phyloP scores from a whole-genome alignment of 1,284 basidiomycete genomes.

The Sporisorium exsertum region DNA sequence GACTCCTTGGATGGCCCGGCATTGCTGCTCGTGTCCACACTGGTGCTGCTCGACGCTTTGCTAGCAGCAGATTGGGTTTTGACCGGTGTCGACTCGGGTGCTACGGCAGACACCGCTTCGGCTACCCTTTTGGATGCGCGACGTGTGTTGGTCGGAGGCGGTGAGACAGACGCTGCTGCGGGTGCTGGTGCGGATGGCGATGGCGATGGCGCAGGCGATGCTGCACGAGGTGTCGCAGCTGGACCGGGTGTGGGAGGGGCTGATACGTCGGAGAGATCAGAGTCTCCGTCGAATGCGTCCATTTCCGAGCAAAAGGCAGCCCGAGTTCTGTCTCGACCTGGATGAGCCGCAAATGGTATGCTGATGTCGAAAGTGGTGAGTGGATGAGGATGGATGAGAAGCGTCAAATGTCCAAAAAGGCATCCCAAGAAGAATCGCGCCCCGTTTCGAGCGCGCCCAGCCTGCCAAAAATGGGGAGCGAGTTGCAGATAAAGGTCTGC shows the following conservation, averaged over 20 bases:
- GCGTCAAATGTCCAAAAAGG: background rate
- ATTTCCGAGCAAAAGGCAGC: constrained; percentile 3
- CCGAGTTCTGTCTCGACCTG: too few species aligned
- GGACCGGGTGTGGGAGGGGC: constrained; percentile 42
- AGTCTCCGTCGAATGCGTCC: constrained; percentile 37
- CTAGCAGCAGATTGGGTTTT: background rate
- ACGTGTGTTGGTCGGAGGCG: constrained; percentile 4
- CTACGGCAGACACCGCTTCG: background rate
- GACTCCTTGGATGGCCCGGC: background rate
- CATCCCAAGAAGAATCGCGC: too few species aligned
- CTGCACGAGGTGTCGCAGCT: constrained; percentile 27
- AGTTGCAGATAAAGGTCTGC: too few species aligned
- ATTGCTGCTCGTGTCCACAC: too few species aligned
- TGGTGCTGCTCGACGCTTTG: background rate
- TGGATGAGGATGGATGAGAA: background rate
- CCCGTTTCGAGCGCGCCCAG: too few species aligned
- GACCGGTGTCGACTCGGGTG: background rate
- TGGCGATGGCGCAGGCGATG: constrained; percentile 5
- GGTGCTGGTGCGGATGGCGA: background rate
- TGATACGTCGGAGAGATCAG: constrained; percentile 40
- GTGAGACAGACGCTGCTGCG: background rate
- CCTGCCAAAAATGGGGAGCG: too few species aligned
- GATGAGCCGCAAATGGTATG: background rate
- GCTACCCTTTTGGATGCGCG: constrained; percentile 11
- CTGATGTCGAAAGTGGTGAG: background rate